Percentiles rank a stretch among this genome's conserved stretches.
Evolutionary conservation across 2,329 filamentous ascomycete genomes (phyloP).

Genomic region (Aureobasidium subglaciale): DNA sequence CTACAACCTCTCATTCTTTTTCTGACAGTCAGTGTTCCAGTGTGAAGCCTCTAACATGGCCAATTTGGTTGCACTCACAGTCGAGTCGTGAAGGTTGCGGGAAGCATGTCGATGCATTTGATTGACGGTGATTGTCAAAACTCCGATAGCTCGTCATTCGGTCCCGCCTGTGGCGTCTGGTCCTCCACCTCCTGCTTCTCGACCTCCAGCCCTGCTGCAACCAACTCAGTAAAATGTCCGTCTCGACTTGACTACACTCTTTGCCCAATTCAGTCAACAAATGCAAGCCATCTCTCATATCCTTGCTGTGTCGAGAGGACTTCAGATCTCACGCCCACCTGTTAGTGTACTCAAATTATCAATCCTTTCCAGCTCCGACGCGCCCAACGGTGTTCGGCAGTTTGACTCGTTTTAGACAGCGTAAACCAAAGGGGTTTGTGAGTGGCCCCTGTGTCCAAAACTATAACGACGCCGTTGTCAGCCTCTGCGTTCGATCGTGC

Average conservation of each 20-base stretch:
- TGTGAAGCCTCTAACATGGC: neutral
- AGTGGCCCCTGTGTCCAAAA: neutral
- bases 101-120: neutral
- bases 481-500: neutral
- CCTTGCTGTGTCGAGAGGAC: neutral
- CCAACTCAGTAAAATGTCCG: neutral
- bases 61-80: neutral
- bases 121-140: constrained; percentile 5
- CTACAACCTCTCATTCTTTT: neutral
- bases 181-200: neutral
- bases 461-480: constrained; percentile 3
- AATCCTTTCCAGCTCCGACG: constrained; percentile 3
- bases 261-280: too few species aligned
- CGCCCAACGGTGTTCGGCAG: constrained; percentile 12
- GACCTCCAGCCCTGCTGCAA: neutral
- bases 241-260: neutral
- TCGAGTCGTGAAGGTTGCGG: constrained; percentile 6
- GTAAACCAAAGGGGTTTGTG: neutral
- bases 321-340: neutral
- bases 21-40: too few species aligned
- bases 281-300: too few species aligned
- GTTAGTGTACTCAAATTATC: constrained; percentile 3
- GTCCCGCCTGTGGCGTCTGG: constrained; percentile 8
- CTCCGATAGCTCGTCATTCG: constrained; percentile 6
- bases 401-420: constrained; percentile 11